Base-by-base conservation (phyloP, 441 rosid genomes). In the Viola pubescens region DNA sequence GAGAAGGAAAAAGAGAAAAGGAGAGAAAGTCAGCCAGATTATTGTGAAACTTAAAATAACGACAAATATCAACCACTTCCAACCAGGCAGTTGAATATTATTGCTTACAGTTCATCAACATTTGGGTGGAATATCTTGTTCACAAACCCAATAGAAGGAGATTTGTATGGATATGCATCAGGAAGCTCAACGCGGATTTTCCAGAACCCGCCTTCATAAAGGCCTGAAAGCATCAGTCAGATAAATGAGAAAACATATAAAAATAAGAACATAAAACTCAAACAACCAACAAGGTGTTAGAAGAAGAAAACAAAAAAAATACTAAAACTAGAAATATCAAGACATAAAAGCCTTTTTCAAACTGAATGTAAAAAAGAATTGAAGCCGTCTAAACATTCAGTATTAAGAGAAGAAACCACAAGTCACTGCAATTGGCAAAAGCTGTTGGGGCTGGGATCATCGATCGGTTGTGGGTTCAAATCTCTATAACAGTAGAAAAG, bases 41-140 rank as follows among this genome's bases (percentile, higher is more conserved):
- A 59, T 16, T 37, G 40, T 47, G 52, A 54, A 56, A 38, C 37
- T 56, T 11, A 50, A 42, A 54, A 54, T 14, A 63, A 53, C 2
- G 59, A 16, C 19, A n/a, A 61, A 37, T 13, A 5, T 14, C 63
- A 37, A 51, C 37, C 3, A 52, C n/a, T 44, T 54, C 7, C 7
- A 52, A 56, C 12, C 44, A 6, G 34, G 34, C 9, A 54, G 52
- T 19, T 44, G 13, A 60, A 46, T 46, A 57, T 64, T 7, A 59
- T 59, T 67, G 58, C 92, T 81, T 62, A 86, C 92, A 81, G 68
- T 71, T 86, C 92, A 70, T 86, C 92, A 45, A 83, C 89, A 77
- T 86, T 83, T 56, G 92, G 92, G 62, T 86, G 87, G 74, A 73
- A 86, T 72, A 86, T 86, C 81, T 86, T 86, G 76, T 86, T 83